Evolutionary conservation across 192 early-diverging fungal species (phyloP).

Genomic region (Jimgerdemannia lactiflua): DNA sequence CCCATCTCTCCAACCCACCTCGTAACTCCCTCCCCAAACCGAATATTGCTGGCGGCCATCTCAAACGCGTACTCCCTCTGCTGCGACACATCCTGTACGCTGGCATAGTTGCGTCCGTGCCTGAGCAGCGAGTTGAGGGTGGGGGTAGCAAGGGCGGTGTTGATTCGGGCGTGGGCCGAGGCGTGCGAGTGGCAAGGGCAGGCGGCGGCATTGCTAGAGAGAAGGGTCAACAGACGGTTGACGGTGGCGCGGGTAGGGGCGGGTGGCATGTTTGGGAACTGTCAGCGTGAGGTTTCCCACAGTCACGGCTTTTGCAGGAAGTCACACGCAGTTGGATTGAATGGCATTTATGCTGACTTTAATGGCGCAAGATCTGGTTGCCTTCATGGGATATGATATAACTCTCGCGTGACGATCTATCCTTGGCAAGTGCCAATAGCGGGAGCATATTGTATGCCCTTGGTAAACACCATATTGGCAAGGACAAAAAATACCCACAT

Average conservation of each 20-base stretch:
- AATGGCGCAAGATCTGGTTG: no score
- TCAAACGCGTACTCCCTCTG: conserved; percentile 71
- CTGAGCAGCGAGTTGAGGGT: conserved; percentile 23
- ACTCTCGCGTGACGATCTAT: no score
- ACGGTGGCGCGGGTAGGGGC: conserved; percentile 32
- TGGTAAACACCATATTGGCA: no score
- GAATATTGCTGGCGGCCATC: conserved; percentile 88
- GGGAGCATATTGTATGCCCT: no score
- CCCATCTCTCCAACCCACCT: conserved; percentile 18
- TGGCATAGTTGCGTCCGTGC: conserved; percentile 34
- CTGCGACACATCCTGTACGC: conserved; percentile 23
- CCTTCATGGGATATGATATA: no score
- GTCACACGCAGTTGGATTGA: no score
- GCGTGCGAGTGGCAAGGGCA: conserved; percentile 35
- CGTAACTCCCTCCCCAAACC: conserved; percentile 83
- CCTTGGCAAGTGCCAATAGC: no score
- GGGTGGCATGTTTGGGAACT: conserved; percentile 22
- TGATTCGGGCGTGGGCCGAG: conserved; percentile 29
- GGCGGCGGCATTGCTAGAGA: conserved; percentile 17
- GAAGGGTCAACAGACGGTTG: conserved; percentile 21
- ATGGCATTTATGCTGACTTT: no score
- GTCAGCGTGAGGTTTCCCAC: not conserved
- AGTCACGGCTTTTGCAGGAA: no score
- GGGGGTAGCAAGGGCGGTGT: conserved; percentile 14
- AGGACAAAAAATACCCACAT: no score